These are phyloP conservation scores for Pseudonitzschia multiseries DNA, from an alignment of 108 stramenopile genomes.

Conservation along the genomic window DNA sequence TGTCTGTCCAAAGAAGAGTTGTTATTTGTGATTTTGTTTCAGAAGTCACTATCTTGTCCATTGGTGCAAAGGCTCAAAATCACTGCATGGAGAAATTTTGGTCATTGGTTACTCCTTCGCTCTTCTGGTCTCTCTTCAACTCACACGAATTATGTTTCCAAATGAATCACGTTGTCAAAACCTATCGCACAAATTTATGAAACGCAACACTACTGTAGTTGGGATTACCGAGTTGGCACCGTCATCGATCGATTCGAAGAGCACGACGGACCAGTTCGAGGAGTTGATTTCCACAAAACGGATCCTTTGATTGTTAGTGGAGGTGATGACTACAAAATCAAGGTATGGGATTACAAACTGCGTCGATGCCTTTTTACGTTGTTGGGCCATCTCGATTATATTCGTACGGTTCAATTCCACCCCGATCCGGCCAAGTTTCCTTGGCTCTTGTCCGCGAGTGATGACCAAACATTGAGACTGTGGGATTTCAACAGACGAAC, in stretches of 20 bases:
- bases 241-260: constrained; percentile 98
- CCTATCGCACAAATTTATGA: not conserved
- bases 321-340: constrained; percentile 99
- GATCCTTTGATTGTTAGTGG: constrained; percentile 96
- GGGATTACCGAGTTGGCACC: constrained; percentile 99
- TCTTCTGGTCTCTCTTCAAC: not conserved
- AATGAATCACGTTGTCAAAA: not conserved
- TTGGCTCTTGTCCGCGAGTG: constrained; percentile 92
- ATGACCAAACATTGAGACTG: constrained; percentile 97
- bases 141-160: not conserved
- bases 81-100: too few species aligned
- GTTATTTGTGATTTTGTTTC: too few species aligned
- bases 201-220: constrained; percentile 54
- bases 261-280: constrained; percentile 99
- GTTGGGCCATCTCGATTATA: constrained; percentile 99
- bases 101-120: too few species aligned
- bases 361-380: constrained; percentile 97
- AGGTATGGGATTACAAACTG: constrained; percentile 99
- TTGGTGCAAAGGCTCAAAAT: too few species aligned
- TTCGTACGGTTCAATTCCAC: constrained; percentile 99
- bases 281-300: constrained; percentile 96
- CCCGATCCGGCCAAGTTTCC: constrained; percentile 92
- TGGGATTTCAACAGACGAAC: constrained; percentile 99
- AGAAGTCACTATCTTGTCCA: too few species aligned
- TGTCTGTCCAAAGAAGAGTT: not conserved